Conservation (phyloP, 2,329 filamentous ascomycete species). For the Fusarium scirpi region DNA sequence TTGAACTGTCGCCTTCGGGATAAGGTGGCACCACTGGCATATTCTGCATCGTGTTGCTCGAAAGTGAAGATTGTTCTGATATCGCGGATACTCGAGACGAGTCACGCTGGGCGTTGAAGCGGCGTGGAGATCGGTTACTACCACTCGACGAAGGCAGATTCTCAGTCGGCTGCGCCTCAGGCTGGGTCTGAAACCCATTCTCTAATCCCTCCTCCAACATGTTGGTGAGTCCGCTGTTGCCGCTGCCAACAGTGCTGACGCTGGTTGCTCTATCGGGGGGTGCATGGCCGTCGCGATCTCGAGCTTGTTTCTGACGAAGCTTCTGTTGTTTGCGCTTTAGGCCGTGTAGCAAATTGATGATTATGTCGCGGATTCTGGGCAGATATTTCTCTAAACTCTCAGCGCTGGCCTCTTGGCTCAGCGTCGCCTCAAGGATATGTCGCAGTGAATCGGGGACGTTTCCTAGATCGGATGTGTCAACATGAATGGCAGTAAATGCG, state of each 20-base stretch:
- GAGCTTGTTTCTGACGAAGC: conserved; percentile 72
- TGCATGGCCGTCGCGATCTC: conserved; percentile 63
- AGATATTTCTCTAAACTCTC: conserved; percentile 94
- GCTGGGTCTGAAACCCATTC: conserved; percentile 61
- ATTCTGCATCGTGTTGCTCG: conserved; percentile 81
- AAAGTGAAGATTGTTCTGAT: conserved; percentile 74
- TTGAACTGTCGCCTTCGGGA: conserved; percentile 68
- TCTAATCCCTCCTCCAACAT: conserved; percentile 71
- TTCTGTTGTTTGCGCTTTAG: conserved; percentile 97
- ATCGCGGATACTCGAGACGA: conserved; percentile 62
- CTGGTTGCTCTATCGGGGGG: conserved; percentile 66
- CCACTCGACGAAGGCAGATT: conserved; percentile 45
- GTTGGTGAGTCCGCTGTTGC: conserved; percentile 66
- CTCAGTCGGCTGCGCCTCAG: conserved; percentile 52
- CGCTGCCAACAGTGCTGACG: conserved; percentile 69
- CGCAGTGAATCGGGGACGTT: conserved; percentile 94
- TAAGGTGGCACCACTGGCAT: conserved; percentile 81
- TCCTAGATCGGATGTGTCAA: conserved; percentile 92
- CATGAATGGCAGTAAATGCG: conserved; percentile 95
- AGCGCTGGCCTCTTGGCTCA: conserved; percentile 95
- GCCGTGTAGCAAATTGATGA: conserved; percentile 95
- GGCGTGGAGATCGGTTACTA: conserved; percentile 60
- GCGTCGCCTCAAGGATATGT: conserved; percentile 91
- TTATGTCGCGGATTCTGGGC: conserved; percentile 95
- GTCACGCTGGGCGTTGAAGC: conserved; percentile 62